phyloP scores from a whole-genome alignment of 352 stramenopile genomes.

The Phytophthora agathidicida region DNA sequence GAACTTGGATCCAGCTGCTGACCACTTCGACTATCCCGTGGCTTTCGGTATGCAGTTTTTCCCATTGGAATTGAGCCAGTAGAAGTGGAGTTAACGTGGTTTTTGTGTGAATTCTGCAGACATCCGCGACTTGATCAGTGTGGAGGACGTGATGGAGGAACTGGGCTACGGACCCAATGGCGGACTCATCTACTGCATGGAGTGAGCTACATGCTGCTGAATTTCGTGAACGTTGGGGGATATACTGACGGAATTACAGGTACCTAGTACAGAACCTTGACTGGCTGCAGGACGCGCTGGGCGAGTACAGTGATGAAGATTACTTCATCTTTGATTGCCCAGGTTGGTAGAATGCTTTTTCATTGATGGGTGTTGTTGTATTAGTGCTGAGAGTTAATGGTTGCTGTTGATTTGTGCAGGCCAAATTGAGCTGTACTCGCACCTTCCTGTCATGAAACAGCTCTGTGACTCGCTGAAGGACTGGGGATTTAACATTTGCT shows the following conservation, averaged over 20 bases:
- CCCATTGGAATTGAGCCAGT: constrained; percentile 11
- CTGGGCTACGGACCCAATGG: constrained; percentile 98
- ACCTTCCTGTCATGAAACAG: constrained; percentile 92
- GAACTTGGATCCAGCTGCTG: constrained; percentile 96
- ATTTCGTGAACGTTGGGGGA: not conserved
- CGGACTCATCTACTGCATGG: constrained; percentile 98
- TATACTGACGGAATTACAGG: constrained; percentile 35
- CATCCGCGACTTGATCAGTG: constrained; percentile 95
- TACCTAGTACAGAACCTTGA: constrained; percentile 94
- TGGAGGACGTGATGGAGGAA: constrained; percentile 98
- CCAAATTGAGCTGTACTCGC: constrained; percentile 93
- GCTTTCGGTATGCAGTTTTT: constrained; percentile 73
- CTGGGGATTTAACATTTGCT: constrained; percentile 90
- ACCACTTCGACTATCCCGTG: constrained; percentile 90
- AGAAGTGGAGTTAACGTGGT: constrained; percentile 11
- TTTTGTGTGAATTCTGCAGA: constrained; percentile 51
- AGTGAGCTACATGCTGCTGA: constrained; percentile 80
- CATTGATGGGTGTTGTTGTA: not conserved
- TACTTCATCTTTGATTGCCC: constrained; percentile 99
- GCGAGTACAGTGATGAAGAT: constrained; percentile 91
- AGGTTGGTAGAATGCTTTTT: constrained; percentile 58
- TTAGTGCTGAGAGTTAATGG: constrained; percentile 2
- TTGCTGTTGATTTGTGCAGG: constrained; percentile 41
- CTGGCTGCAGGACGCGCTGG: constrained; percentile 94
- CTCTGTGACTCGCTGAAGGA: constrained; percentile 84